Percentiles rank a stretch among this genome's conserved stretches.
phyloP scores from a whole-genome alignment of 139 green algal genomes.

The Cymbomonas tetramitiformis region DNA sequence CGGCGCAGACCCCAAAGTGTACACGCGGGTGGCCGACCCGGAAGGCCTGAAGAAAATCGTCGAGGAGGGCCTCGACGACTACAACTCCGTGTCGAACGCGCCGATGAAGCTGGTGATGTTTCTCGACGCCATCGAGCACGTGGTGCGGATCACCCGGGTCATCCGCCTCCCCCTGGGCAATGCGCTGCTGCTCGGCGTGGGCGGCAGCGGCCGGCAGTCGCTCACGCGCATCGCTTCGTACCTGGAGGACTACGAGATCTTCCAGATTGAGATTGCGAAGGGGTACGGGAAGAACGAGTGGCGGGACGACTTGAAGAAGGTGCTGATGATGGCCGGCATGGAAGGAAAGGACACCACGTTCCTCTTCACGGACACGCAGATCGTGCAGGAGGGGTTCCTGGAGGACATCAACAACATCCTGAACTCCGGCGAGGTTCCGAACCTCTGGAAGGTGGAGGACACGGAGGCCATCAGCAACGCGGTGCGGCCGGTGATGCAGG shows the following conservation, averaged over 20 bases:
- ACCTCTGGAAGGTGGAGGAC: slow-evolving; percentile 45
- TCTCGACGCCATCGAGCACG: slow-evolving; percentile 62
- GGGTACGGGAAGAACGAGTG: slow-evolving; percentile 44
- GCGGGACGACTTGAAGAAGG: slow-evolving; percentile 46
- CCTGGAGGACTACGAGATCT: slow-evolving; percentile 42
- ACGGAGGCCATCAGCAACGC: slow-evolving; percentile 44
- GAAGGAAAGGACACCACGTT: slow-evolving; percentile 57
- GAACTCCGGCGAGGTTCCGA: slow-evolving; percentile 59
- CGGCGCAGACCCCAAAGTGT: slow-evolving; percentile 42
- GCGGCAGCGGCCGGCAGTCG: slow-evolving; percentile 42
- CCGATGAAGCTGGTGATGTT: slow-evolving; percentile 69
- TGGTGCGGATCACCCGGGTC: slow-evolving; percentile 43
- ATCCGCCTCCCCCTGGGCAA: slow-evolving; percentile 48
- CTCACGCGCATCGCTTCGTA: slow-evolving; percentile 48
- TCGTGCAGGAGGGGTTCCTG: slow-evolving; percentile 59
- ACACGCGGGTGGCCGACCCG: slow-evolving; percentile 43
- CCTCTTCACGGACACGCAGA: slow-evolving; percentile 69
- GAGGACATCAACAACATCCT: slow-evolving; percentile 78
- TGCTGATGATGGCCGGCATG: slow-evolving; percentile 52
- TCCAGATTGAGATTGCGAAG: slow-evolving; percentile 60
- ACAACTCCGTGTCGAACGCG: slow-evolving; percentile 48
- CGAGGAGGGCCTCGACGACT: slow-evolving; percentile 63
- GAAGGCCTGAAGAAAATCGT: slow-evolving; percentile 35
- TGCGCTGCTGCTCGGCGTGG: slow-evolving; percentile 55
- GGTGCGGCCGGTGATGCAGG: slow-evolving; percentile 44